Conservation (phyloP, 495 filamentous ascomycete species). For the Penicillium pulvis region DNA sequence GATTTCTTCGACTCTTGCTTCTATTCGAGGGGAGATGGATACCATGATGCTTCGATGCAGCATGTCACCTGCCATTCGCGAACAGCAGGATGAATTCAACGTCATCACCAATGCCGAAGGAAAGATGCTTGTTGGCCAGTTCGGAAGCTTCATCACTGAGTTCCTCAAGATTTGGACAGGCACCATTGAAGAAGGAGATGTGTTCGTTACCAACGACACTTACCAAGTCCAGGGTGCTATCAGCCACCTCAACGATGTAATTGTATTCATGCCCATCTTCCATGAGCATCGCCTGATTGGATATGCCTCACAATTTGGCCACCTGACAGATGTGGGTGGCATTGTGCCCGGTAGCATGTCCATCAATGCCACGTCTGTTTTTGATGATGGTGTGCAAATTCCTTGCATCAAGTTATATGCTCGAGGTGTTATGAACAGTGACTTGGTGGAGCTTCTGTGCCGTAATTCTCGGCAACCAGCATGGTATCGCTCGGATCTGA, state of each 20-base stretch:
- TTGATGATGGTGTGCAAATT: slow-evolving; percentile 56
- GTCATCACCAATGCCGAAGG: slow-evolving; percentile 50
- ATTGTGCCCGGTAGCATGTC: slow-evolving; percentile 56
- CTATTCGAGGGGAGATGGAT: slow-evolving; percentile 54
- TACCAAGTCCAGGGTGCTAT: slow-evolving; percentile 53
- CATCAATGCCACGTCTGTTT: slow-evolving; percentile 51
- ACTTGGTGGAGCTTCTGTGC: slow-evolving; percentile 47
- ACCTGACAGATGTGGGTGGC: slow-evolving; percentile 53
- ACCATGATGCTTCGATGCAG: slow-evolving; percentile 52
- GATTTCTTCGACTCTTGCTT: slow-evolving; percentile 42
- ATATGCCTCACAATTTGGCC: slow-evolving; percentile 53
- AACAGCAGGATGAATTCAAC: slow-evolving; percentile 57
- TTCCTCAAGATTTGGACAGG: slow-evolving; percentile 49
- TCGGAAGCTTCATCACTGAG: slow-evolving; percentile 53
- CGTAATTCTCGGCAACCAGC: slow-evolving; percentile 52
- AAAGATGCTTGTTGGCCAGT: slow-evolving; percentile 54
- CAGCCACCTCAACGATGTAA: slow-evolving; percentile 51
- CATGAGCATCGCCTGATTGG: slow-evolving; percentile 44
- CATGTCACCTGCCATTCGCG: slow-evolving; percentile 50
- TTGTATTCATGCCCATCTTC: slow-evolving; percentile 50
- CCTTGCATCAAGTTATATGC: slow-evolving; percentile 51
- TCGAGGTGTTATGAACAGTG: slow-evolving; percentile 43
- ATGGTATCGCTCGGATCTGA: slow-evolving; percentile 52
- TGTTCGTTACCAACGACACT: slow-evolving; percentile 55
- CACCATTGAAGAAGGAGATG: slow-evolving; percentile 49